A percentile compares a stretch with the other conserved stretches of the same genome.
These are phyloP conservation scores for Sorghum bicolor DNA, from an alignment of 176 grass and related monocot species.

Conservation along the genomic window Sorghum_bicolor_NCBIv3 NC_012871.2:20908501-20909000, in stretches of 20 bases:
- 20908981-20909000: not conserved
- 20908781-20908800: slow-evolving; percentile 79
- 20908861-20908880: not conserved
- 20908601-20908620: slow-evolving; percentile 89
- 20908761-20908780: slow-evolving; percentile 56
- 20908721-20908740: not conserved
- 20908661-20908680: slow-evolving; percentile 72
- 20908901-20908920: not conserved
- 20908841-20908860: slow-evolving; percentile 64
- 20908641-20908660: slow-evolving; percentile 74
- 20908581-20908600: slow-evolving; percentile 76
- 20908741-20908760: slow-evolving; percentile 25
- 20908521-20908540: slow-evolving; percentile 90
- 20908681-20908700: slow-evolving; percentile 44
- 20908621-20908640: slow-evolving; percentile 63
- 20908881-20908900: not conserved
- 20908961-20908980: not conserved
- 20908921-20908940: not conserved
- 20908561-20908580: slow-evolving; percentile 73
- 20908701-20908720: not conserved
- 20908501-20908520: not conserved
- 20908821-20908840: slow-evolving; percentile 87
- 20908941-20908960: not conserved
- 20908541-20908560: slow-evolving; percentile 84
- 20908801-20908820: slow-evolving; percentile 89